Base-by-base conservation (phyloP, 2,329 filamentous ascomycete genomes). In the Thermothelomyces thermophilus region DNA sequence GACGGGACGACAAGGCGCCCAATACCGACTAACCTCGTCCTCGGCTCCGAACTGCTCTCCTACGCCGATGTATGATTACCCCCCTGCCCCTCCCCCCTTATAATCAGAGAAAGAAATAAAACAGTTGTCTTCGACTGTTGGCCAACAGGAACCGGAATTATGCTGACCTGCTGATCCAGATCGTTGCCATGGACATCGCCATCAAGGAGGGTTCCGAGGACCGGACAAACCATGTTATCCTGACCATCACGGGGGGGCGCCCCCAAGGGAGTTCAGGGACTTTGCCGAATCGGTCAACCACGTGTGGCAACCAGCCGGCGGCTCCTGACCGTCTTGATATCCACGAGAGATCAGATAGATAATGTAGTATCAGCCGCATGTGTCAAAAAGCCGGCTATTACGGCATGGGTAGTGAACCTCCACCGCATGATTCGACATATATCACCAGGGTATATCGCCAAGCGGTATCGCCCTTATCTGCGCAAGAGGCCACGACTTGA, bases 21-120 rank as follows among this genome's bases (percentile, higher is more conserved):
- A 73, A 75, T 51, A 67, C 62, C 0, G 70, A 75, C 28, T 65
- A n/a, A 63, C 47, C 10, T 67, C 1, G 53, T 72, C 11, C 45
- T 70, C 1, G 68, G 70, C 0, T 62, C 67, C 0, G 66, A 71
- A 51, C 49, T 69, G 41, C 53, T 70, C 7, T 58, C 60, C 0
- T 70, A 70, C 43, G 52, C 51, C 9, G 64, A 69, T n/a, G 64
- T 65, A 41, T 16, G 16, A 3, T 33, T 11, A 7, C 3, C 19
- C 17, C 17, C 19, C 5, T 5, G 8, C n/a, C 35, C 17, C 10
- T 8, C 3, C n/a, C n/a, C 14, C n/a, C 33, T n/a, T n/a, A 20
- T 10, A 19, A 37, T n/a, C 14, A 37, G 5, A 5, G 17, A 17
- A 33, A 42, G 69, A 64, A 60, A 70, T 22, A 68, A 68, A 2